Conservation (phyloP, 2,329 filamentous ascomycete genomes). For the Pochonia chlamydosporia region DNA sequence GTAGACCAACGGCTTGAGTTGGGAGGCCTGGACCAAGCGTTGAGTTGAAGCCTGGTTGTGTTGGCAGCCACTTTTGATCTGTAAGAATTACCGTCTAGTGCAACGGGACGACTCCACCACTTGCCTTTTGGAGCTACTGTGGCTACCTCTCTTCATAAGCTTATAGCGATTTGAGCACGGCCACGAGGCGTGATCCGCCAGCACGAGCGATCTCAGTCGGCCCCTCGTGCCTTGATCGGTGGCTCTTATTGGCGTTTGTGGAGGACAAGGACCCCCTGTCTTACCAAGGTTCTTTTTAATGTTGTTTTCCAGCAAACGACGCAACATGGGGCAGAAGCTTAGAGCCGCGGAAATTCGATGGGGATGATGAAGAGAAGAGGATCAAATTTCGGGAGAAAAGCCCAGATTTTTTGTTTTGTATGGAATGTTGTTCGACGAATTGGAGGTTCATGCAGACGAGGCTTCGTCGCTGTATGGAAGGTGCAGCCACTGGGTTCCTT, state of each 20-base stretch:
- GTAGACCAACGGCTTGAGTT: not conserved
- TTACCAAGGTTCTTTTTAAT: slow-evolving; percentile 13
- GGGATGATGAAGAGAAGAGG: no score
- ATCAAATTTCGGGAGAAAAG: no score
- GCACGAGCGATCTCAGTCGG: not conserved
- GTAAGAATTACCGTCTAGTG: no score
- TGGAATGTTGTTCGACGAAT: no score
- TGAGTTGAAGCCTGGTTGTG: no score
- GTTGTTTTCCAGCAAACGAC: slow-evolving; percentile 1
- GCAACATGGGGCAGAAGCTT: no score
- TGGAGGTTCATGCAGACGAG: no score
- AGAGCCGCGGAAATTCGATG: no score
- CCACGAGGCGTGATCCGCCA: not conserved
- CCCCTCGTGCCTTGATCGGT: slow-evolving; percentile 4
- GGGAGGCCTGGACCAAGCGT: not conserved
- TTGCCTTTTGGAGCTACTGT: slow-evolving; percentile 1
- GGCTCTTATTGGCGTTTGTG: slow-evolving; percentile 4
- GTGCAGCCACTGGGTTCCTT: no score
- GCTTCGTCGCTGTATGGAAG: no score
- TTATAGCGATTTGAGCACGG: not conserved
- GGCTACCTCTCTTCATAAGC: not conserved
- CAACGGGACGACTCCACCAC: not conserved
- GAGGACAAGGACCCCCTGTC: not conserved
- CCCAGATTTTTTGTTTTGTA: no score
- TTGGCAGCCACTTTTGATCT: not conserved